Conservation (phyloP, 345 rosid genomes). For the Angophora floribunda region DNA sequence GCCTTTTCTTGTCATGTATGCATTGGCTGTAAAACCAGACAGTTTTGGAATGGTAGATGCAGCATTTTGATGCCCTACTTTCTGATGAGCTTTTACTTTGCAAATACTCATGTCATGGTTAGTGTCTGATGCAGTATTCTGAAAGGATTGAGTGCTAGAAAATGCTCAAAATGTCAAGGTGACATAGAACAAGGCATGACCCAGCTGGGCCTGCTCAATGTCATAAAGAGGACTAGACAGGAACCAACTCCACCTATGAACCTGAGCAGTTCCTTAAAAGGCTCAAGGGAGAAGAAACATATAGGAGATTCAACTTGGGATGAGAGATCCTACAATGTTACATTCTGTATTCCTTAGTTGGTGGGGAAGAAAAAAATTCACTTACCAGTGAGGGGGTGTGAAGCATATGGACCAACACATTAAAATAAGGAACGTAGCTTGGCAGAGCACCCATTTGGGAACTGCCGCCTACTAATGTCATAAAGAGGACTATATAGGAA, state of each 20-base stretch:
- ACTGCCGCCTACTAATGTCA: neutral
- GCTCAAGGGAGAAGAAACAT: too few species aligned
- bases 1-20: neutral
- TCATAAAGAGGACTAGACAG: neutral
- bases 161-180: neutral
- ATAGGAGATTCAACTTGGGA: too few species aligned
- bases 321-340: too few species aligned
- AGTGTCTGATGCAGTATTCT: too few species aligned
- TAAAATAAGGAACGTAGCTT: too few species aligned
- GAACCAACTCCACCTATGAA: neutral
- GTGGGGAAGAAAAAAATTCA: too few species aligned
- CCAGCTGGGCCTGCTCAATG: neutral
- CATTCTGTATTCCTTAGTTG: too few species aligned
- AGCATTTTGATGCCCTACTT: neutral
- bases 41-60: neutral
- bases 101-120: neutral
- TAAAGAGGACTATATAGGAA: neutral
- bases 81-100: neutral
- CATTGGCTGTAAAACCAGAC: neutral
- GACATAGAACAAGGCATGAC: neutral
- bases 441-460: too few species aligned
- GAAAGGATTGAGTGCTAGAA: neutral
- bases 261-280: too few species aligned
- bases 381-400: too few species aligned
- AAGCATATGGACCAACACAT: too few species aligned